phyloP scores from a whole-genome alignment of 345 rosid genomes.

The Carallia pectinifolia region DNA sequence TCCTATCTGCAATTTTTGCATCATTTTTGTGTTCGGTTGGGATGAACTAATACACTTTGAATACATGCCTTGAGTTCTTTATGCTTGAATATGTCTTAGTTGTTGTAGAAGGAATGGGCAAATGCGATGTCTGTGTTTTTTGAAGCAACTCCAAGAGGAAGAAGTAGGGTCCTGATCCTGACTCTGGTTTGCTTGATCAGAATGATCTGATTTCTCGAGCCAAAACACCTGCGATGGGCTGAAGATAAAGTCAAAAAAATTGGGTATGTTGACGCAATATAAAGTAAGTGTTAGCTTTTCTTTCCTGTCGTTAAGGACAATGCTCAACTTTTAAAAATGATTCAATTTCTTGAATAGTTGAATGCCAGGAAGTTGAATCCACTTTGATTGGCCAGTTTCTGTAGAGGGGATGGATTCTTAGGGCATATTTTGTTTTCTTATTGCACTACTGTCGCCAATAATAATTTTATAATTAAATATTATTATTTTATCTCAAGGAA shows the following conservation, averaged over 20 bases:
- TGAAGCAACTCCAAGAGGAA: conserved; percentile 62
- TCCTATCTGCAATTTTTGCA: too few relatives aligned
- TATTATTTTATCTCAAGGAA: too few relatives aligned
- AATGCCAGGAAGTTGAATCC: background rate
- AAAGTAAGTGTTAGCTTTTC: conserved; percentile 54
- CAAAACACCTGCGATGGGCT: conserved; percentile 38
- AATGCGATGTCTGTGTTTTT: conserved; percentile 35
- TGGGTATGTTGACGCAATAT: conserved; percentile 34
- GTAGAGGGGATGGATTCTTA: background rate
- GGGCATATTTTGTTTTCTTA: background rate
- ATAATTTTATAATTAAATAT: too few relatives aligned
- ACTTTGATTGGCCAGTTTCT: background rate
- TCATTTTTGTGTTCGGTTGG: background rate
- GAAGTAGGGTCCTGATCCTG: conserved; percentile 79
- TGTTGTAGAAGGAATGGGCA: conserved; percentile 14
- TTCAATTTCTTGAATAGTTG: background rate
- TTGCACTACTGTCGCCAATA: background rate
- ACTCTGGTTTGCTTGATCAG: conserved; percentile 67
- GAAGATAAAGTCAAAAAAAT: conserved; percentile 53
- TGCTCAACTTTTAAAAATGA: conserved; percentile 14
- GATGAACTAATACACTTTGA: too few relatives aligned
- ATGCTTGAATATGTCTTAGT: background rate
- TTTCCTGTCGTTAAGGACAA: conserved; percentile 84
- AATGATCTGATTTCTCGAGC: conserved; percentile 49
- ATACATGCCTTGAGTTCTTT: conserved; percentile 4